phyloP scores from a whole-genome alignment of 139 green algal genomes.

The Edaphochlamys debaryana region DNA sequence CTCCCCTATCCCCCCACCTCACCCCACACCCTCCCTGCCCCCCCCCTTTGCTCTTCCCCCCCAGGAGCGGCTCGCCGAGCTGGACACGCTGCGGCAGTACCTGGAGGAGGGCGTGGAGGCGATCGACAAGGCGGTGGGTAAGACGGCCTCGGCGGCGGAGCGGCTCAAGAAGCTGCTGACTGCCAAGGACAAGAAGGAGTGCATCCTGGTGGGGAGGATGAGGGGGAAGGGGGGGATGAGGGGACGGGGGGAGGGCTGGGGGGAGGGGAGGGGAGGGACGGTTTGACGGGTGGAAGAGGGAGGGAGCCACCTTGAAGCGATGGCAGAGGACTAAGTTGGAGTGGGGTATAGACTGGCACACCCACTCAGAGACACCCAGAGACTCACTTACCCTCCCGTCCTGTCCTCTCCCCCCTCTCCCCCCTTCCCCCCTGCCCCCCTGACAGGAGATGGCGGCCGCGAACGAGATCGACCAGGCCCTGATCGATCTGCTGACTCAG shows the following conservation, averaged over 20 bases:
- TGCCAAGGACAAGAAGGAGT: constrained; percentile 76
- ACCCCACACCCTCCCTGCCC: too few species aligned
- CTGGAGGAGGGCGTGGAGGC: constrained; percentile 70
- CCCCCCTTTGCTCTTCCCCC: not conserved
- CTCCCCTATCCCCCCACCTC: too few species aligned
- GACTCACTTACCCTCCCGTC: too few species aligned
- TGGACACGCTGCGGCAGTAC: constrained; percentile 86
- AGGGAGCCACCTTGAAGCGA: too few species aligned
- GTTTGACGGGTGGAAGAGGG: not conserved
- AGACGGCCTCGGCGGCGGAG: constrained; percentile 60
- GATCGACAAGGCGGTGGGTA: constrained; percentile 74
- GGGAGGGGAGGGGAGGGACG: not conserved
- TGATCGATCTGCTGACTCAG: constrained; percentile 85
- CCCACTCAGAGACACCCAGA: too few species aligned
- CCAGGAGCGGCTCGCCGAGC: constrained; percentile 78
- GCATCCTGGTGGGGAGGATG: constrained; percentile 78
- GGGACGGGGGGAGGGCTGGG: not conserved
- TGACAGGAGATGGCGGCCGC: constrained; percentile 76
- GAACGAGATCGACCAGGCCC: constrained; percentile 80
- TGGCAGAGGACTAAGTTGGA: too few species aligned
- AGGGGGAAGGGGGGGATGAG: not conserved
- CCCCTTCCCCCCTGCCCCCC: too few species aligned
- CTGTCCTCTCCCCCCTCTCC: too few species aligned
- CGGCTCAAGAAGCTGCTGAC: constrained; percentile 81
- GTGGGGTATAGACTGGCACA: too few species aligned